Evolutionary conservation across 2,329 filamentous ascomycete genomes (phyloP), one percentile per base, ranked within the genome.

Genomic region (Rhynchosporium secalis): DNA sequence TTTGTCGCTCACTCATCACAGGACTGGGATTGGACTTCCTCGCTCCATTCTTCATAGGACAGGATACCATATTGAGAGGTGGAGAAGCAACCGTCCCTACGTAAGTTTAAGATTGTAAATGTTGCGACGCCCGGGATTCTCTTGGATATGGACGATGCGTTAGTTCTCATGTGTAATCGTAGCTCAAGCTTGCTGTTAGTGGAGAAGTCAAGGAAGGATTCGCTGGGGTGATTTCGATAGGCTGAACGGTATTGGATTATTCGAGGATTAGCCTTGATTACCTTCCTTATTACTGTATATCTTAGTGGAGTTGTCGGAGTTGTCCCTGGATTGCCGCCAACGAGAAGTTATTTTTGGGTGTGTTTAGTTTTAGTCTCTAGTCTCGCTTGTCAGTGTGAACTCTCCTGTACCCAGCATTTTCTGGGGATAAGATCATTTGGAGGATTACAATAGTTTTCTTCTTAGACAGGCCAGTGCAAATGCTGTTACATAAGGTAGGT

Each of bases 111-210:
- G 20, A 20, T 49, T 49, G 47, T 15, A 51, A 3, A 36, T 15
- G 12, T 38, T n/a, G 15, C 29, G 13, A 51, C 48, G 1, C 31
- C 7, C 3, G 7, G 8, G 12, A 20, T 20, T 51, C 29, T 36
- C 33, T 51, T 51, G 48, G 48, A 51, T 36, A 20, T 29, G 29
- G 20, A 51, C 15, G 48, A 38, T 36, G 28, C 47, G 33, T 51
- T 36, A 29, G 8, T 31, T 20, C 36, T 51, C 20, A 20, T 20
- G 1, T 20, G 20, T 1, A 20, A 20, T 20, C 20, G 48, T 10
- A 8, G 48, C 31, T 51, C 31, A 51, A 51, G 48, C 48, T 51
- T 51, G 29, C 28, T 36, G 29, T 20, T 51, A 29, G 48, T 36
- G 48, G 48, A 51, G 48, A 36, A 36, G 29, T 36, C 48, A 36